Evolutionary conservation across 2,329 filamentous ascomycete species (phyloP), one percentile per base, ranked within the genome.

Genomic region (Hymenoscyphus repandus): DNA sequence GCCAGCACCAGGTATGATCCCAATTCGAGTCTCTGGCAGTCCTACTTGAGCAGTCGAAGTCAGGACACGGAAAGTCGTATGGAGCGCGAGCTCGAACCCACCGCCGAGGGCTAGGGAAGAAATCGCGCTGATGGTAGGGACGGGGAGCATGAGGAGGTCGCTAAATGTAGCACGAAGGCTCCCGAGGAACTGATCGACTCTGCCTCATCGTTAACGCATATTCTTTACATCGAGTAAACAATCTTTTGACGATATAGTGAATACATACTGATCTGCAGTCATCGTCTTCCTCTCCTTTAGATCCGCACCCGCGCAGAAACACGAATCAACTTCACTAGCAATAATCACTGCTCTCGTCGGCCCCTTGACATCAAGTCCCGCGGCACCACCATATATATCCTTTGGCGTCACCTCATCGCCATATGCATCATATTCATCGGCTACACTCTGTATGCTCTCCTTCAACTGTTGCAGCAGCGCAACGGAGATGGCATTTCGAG

Each of bases 231-330:
- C 5, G 1, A 17, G 12, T 9, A 17, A 49, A 13, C 12, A n/a
- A 13, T 30, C 13, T 11, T 15, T 12, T 13, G 22, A 6, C 13
- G 15, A 34, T 18, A 22, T 34, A 45, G 15, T 22, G 37, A 48
- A 31, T 27, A 50, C 51, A 13, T 53, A 95, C 90, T 96, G 86
- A 61, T 90, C 80, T 54, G 76, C 78, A 1, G 81, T 85, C 70
- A 96, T 93, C 3, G 77, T 80, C 52, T 79, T 78, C 27, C 92
- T 76, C 74, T 96, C 92, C 67, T 96, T 97, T 63, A 99, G 71
- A 66, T 99, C 93, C 3, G 93, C 93, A 34, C 93, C 93, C 0
- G 93, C 90, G 69, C 93, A 99, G 69, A 99, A 99, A 62, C 84
- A 86, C 20, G 81, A 76, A 61, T 96, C 89, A n/a, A 89, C 79